Conservation (phyloP, 2,329 filamentous ascomycete species). For the Talaromyces sp. region DNA sequence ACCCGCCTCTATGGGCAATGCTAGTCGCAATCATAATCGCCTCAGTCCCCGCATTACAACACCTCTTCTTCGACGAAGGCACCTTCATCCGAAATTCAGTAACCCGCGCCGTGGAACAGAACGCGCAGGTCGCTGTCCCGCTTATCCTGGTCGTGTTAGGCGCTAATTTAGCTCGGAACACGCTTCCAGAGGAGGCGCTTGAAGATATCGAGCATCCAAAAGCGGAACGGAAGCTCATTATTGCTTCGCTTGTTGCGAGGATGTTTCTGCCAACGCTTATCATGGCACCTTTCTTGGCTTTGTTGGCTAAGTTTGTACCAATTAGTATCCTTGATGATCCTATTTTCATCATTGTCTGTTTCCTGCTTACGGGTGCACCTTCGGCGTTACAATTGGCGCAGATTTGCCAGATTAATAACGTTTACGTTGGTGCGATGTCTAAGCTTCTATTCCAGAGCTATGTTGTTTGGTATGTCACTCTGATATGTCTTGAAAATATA, state of each 20-base stretch:
- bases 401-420: conserved; percentile 97
- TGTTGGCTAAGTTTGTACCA: conserved; percentile 86
- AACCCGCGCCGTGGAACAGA: conserved; percentile 81
- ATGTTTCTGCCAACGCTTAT: conserved; percentile 91
- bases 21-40: conserved; percentile 86
- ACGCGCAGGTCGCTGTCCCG: conserved; percentile 87
- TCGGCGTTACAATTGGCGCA: conserved; percentile 93
- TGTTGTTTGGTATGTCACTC: conserved; percentile 75
- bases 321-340: conserved; percentile 95
- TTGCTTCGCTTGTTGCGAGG: conserved; percentile 81
- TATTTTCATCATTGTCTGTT: conserved; percentile 97
- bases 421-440: conserved; percentile 94
- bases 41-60: conserved; percentile 79
- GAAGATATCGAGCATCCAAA: conserved; percentile 70
- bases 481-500: background rate
- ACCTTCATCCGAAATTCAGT: conserved; percentile 93
- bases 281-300: conserved; percentile 86
- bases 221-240: conserved; percentile 73
- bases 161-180: conserved; percentile 91
- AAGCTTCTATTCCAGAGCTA: conserved; percentile 94
- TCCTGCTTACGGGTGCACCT: conserved; percentile 90
- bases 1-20: conserved; percentile 98
- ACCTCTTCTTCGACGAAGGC: conserved; percentile 82
- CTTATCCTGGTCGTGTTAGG: conserved; percentile 94
- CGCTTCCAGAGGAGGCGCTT: conserved; percentile 68